Conservation (phyloP, 371 early-diverging fungal genomes). For the Circinella minor region DNA sequence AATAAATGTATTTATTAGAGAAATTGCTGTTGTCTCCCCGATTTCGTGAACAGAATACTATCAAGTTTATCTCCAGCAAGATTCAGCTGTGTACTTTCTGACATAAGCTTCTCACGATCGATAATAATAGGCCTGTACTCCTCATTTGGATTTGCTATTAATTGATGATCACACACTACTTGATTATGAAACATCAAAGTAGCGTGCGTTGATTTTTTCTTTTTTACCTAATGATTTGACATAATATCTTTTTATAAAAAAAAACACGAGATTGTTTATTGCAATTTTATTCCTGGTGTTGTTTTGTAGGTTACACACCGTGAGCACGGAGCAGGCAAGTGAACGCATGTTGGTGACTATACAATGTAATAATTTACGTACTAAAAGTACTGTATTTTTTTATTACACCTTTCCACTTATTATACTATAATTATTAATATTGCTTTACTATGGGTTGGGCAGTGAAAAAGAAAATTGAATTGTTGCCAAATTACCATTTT, state of each 20-base stretch:
- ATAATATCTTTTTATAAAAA: too few relatives aligned
- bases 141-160: background rate
- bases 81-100: constrained; percentile 4
- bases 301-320: background rate
- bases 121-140: background rate
- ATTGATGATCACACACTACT: background rate
- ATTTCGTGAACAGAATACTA: background rate
- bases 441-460: too few relatives aligned
- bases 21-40: background rate
- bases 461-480: too few relatives aligned
- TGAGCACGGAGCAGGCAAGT: constrained; percentile 1
- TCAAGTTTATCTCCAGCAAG: constrained; percentile 9
- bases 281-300: too few relatives aligned
- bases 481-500: background rate
- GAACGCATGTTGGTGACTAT: background rate
- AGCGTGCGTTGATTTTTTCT: too few relatives aligned
- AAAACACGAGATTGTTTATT: too few relatives aligned
- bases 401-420: too few relatives aligned
- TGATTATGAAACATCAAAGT: too few relatives aligned
- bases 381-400: too few relatives aligned
- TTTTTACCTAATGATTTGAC: too few relatives aligned
- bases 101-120: constrained; percentile 12
- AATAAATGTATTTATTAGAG: background rate
- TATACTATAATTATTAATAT: too few relatives aligned
- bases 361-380: too few relatives aligned